A percentile compares a stretch with the other conserved stretches of the same genome.
These are phyloP conservation scores for Rhodocollybia butyracea DNA, from an alignment of 768 basidiomycete species.

Conservation along the genomic window DNA sequence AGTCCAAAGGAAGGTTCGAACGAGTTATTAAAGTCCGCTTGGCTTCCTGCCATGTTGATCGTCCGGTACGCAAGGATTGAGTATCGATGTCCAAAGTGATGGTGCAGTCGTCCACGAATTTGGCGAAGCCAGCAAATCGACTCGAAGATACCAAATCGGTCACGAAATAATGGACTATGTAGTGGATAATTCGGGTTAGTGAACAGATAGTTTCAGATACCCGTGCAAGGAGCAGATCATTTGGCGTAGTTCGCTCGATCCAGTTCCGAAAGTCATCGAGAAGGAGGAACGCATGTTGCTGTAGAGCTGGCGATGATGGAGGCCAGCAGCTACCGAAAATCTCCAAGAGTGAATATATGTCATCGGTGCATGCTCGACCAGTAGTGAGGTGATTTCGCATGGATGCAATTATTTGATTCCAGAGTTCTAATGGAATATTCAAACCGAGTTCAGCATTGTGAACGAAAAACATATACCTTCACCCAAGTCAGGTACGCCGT, in stretches of 20 bases:
- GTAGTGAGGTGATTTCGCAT: background rate
- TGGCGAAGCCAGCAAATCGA: background rate
- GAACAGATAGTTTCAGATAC: background rate
- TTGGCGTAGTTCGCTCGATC: background rate
- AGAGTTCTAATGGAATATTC: too few relatives aligned
- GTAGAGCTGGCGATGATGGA: background rate
- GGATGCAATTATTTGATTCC: background rate
- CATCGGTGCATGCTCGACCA: background rate
- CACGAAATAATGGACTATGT: background rate
- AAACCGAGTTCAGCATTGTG: too few relatives aligned
- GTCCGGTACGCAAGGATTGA: background rate
- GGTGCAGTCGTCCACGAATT: background rate
- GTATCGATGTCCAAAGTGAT: background rate
- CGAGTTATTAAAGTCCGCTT: background rate
- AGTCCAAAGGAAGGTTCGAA: background rate
- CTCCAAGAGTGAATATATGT: background rate
- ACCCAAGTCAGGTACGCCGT: background rate
- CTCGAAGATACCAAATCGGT: background rate
- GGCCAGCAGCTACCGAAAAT: background rate
- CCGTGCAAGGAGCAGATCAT: background rate
- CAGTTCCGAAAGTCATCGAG: background rate
- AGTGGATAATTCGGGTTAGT: background rate
- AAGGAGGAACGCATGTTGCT: background rate
- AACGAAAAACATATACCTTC: background rate
- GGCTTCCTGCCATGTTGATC: background rate